phyloP scores from a whole-genome alignment of 1,139 yeast species.

The Geotrichum phurueaensis region DNA sequence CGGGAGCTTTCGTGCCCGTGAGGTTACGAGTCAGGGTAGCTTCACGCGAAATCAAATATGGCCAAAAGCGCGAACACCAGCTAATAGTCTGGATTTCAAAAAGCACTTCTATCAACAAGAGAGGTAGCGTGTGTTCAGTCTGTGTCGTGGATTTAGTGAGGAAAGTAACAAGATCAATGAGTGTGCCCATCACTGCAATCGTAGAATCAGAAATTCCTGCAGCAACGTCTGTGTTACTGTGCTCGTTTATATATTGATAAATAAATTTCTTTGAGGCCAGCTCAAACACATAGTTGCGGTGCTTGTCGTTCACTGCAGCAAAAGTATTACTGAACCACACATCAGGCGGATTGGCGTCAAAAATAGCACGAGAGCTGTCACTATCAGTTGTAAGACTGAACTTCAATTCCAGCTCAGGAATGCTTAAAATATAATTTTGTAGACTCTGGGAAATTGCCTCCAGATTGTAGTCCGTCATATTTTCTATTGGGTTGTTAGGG shows the following conservation, averaged over 20 bases:
- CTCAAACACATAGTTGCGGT: constrained; percentile 9
- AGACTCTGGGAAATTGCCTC: background rate
- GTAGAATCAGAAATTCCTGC: background rate
- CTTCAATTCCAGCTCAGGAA: background rate
- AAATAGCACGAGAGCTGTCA: background rate
- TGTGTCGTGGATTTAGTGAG: background rate
- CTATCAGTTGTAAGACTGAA: background rate
- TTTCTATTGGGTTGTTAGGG: background rate
- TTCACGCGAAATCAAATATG: constrained; percentile 33
- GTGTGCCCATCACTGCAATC: constrained; percentile 4
- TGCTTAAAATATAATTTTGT: background rate
- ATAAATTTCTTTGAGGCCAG: constrained; percentile 9
- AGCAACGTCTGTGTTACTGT: background rate
- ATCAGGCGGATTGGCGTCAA: background rate
- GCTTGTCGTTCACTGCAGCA: background rate
- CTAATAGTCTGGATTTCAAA: constrained; percentile 35
- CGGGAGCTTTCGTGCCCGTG: constrained; percentile 34
- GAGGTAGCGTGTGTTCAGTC: constrained; percentile 26
- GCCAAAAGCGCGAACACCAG: constrained; percentile 37
- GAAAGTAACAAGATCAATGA: constrained; percentile 7
- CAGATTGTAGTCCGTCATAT: background rate
- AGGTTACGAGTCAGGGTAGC: constrained; percentile 27
- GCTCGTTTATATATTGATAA: constrained; percentile 4
- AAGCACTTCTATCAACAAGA: constrained; percentile 34
- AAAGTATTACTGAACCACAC: background rate